Evolutionary conservation across 164 flowering plant species (phyloP), one percentile per base, ranked within the genome.

Genomic region (Platanus orientalis): DNA sequence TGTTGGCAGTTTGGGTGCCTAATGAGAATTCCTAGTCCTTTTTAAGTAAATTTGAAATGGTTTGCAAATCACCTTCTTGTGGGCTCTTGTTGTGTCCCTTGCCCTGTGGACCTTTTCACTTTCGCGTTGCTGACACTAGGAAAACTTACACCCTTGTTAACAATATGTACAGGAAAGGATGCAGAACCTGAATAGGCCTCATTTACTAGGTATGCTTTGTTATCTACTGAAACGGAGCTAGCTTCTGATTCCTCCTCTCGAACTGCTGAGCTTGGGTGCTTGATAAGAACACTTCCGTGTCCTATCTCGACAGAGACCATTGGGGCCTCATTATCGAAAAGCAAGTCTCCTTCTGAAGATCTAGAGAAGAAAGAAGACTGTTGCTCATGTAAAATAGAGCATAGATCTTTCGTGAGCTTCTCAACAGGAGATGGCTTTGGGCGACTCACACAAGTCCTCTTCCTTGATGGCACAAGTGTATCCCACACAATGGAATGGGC

Each of bases 181-280:
- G 66, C 57, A 23, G 78, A 61, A 61, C 42, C 70, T 29, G 87
- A 83, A 71, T 81, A 78, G 65, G 74, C 79, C 69, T 83, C 87
- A 78, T 75, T 82, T 30, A 45, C 60, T 21, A 63, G 42, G 57
- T 52, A 55, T 34, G 64, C 64, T 67, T 86, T 89, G 71, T 81
- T 77, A 63, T 90, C 91, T 76, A 88, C 74, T 19, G 96, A 82
- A 69, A 91, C 79, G 54, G 99, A 94, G 76, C 97, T 94, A 63
- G 97, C 97, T 75, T 87, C 97, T 54, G 97, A 92, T 73, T 92
- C 99, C 79, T 92, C 97, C 55, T 92, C 99, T 58, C 87, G 84
- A 48, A 73, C 75, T 47, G 73, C 80, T 39, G 85, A 76, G 61
- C 70, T 84, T 13, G 92, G 96, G 72, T 90, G 92, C 71, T 85